Evolutionary conservation across 768 basidiomycete species (phyloP), one percentile per base, ranked within the genome.

Genomic region (Podaxis sp.): DNA sequence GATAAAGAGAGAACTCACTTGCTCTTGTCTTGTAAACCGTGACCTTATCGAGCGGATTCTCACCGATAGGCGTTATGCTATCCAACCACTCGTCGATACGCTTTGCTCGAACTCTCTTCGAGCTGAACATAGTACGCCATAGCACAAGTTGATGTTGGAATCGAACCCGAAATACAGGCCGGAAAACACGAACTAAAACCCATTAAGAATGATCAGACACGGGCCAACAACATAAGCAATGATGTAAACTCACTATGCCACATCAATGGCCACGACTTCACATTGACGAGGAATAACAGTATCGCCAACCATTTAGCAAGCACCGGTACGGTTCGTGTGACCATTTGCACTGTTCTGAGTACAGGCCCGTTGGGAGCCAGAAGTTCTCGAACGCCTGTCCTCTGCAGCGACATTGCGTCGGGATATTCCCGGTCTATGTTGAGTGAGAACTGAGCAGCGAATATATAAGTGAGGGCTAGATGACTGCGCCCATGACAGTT

Each of bases 161-260:
- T 12, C 76, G 72, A 37, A 78, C 57, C 1, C 46, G 54, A 43
- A 82, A 62, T 8, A 83, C 77, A 12, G 82, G 83, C 65, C 77
- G 74, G 68, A 86, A 83, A 2, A 88, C 80, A 5, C 83, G 83
- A 43, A 83, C 86, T 66, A 19, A 15, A 62, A 24, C 7, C 57
- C 19, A 66, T 54, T 19, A 59, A 33, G 63, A 24, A 54, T 24
- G 12, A 61, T 29, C 13, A 55, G 41, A 54, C 25, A 38, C 13
- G 29, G 24, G 37, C 4, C 25, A 25, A 43, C 27, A 57, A 46
- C 51, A 36, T 29, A 12, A 50, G 2, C 24, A 38, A 1, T 11
- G 46, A 49, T 50, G 5, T 6, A 55, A 81, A 81, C 88, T 69
- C 68, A 90, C 89, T 66, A 67, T 90, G 89, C 89, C 89, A 91